Evolutionary conservation across 2,329 filamentous ascomycete species (phyloP).

Genomic region (Alternaria consortialis): DNA sequence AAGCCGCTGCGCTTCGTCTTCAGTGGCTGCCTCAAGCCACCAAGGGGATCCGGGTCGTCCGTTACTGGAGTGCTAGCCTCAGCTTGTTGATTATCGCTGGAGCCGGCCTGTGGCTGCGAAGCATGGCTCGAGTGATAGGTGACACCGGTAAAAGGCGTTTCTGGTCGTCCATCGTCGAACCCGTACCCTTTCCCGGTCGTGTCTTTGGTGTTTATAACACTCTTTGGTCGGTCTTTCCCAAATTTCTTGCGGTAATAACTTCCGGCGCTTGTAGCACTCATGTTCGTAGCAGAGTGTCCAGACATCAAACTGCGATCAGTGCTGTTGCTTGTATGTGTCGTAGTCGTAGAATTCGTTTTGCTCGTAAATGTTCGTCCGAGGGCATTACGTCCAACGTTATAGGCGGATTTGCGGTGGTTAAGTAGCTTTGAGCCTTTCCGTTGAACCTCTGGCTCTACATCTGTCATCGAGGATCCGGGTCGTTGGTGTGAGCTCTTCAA

Average conservation of each 20-base stretch:
- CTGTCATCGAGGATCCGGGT: slow-evolving; percentile 50
- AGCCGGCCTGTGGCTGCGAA: slow-evolving; percentile 60
- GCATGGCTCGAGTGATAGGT: slow-evolving; percentile 92
- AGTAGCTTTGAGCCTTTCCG: slow-evolving; percentile 51
- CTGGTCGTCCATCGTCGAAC: slow-evolving; percentile 55
- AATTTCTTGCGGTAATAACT: slow-evolving; percentile 82
- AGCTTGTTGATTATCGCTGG: slow-evolving; percentile 51
- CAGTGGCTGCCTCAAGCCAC: slow-evolving; percentile 76
- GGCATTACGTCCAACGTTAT: slow-evolving; percentile 75
- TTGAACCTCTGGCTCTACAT: slow-evolving; percentile 36
- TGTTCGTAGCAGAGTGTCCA: slow-evolving; percentile 85
- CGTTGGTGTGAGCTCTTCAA: slow-evolving; percentile 62
- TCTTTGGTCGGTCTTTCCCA: slow-evolving; percentile 65
- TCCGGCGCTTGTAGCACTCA: slow-evolving; percentile 94
- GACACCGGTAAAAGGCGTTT: slow-evolving; percentile 73
- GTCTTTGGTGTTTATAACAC: slow-evolving; percentile 67
- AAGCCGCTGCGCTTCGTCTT: slow-evolving; percentile 83
- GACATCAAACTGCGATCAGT: slow-evolving; percentile 93
- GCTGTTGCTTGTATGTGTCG: slow-evolving; percentile 68
- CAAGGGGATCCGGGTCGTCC: slow-evolving; percentile 74
- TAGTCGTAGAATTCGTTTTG: slow-evolving; percentile 81
- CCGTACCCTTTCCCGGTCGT: slow-evolving; percentile 46
- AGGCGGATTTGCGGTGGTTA: slow-evolving; percentile 75
- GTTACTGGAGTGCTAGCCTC: slow-evolving; percentile 66
- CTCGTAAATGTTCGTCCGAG: slow-evolving; percentile 85